Conservation (phyloP, 2,329 filamentous ascomycete genomes). For the Fusarium sp. region DNA sequence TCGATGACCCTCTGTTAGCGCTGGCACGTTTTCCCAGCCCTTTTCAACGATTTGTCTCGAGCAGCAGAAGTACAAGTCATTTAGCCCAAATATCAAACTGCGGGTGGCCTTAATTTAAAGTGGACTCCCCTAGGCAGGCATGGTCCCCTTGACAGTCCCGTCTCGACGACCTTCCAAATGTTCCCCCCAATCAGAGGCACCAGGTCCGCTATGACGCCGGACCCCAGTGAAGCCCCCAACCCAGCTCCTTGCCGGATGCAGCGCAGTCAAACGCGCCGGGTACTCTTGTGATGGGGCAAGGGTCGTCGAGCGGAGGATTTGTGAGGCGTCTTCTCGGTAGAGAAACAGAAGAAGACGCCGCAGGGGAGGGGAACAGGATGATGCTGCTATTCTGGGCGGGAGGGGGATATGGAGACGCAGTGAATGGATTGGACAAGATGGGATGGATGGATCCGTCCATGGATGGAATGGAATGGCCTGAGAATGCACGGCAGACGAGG, state of each 20-base stretch:
- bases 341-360: constrained; percentile 3
- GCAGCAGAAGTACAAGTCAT: background rate
- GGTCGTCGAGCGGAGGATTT: constrained; percentile 27
- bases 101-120: constrained; percentile 35
- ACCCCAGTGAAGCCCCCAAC: constrained; percentile 9
- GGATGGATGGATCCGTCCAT: background rate
- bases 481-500: constrained; percentile 6
- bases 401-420: background rate
- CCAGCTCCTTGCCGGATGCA: constrained; percentile 36
- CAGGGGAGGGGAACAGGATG: constrained; percentile 9
- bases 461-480: constrained; percentile 25
- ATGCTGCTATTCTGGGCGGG: constrained; percentile 1
- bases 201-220: constrained; percentile 14
- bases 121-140: constrained; percentile 25
- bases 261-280: constrained; percentile 28
- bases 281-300: constrained; percentile 21
- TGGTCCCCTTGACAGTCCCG: constrained; percentile 23
- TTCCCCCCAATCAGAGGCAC: constrained; percentile 36
- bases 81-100: constrained; percentile 12
- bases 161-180: background rate
- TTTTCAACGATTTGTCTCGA: background rate
- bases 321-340: constrained; percentile 6
- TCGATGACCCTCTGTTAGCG: constrained; percentile 25
- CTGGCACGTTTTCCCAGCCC: constrained; percentile 7
- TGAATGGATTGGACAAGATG: background rate